Percentiles rank a stretch among this genome's conserved stretches.
Evolutionary conservation across 1,284 basidiomycete genomes (phyloP).

Genomic region (Phenoliferia sp.): DNA sequence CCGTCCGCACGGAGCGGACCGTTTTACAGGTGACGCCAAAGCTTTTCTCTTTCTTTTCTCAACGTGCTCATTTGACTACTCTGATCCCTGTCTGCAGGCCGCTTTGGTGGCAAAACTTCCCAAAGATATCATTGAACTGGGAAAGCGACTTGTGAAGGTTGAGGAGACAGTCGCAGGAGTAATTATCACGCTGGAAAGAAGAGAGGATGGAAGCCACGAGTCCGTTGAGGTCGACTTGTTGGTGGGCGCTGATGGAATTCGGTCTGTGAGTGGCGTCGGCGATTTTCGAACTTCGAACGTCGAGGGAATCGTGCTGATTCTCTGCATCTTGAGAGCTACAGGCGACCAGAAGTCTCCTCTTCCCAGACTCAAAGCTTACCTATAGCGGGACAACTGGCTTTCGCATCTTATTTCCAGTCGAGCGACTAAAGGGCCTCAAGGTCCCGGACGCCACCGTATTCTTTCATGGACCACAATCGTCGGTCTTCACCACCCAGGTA

Average conservation of each 20-base stretch:
- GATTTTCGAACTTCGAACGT: not conserved
- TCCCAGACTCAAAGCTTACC: not conserved
- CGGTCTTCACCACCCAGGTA: not conserved
- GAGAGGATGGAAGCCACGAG: not conserved
- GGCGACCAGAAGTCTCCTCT: not conserved
- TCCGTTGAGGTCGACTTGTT: not conserved
- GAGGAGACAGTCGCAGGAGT: not conserved
- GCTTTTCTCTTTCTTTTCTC: too few relatives aligned
- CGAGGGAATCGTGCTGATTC: not conserved
- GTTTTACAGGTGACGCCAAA: too few relatives aligned
- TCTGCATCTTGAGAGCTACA: not conserved
- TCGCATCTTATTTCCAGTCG: not conserved
- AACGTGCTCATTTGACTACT: too few relatives aligned
- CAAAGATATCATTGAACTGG: not conserved
- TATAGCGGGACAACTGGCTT: not conserved
- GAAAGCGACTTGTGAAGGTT: not conserved
- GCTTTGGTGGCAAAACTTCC: not conserved
- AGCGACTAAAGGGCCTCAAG: not conserved
- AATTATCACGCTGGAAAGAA: not conserved
- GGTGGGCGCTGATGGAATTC: not conserved
- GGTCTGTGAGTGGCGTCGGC: not conserved
- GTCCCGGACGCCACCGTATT: not conserved
- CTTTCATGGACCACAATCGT: not conserved
- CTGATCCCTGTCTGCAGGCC: too few relatives aligned
- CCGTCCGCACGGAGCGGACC: not conserved